Conservation (phyloP, 768 basidiomycete genomes). For the Kwoniella dejecticola region DNA sequence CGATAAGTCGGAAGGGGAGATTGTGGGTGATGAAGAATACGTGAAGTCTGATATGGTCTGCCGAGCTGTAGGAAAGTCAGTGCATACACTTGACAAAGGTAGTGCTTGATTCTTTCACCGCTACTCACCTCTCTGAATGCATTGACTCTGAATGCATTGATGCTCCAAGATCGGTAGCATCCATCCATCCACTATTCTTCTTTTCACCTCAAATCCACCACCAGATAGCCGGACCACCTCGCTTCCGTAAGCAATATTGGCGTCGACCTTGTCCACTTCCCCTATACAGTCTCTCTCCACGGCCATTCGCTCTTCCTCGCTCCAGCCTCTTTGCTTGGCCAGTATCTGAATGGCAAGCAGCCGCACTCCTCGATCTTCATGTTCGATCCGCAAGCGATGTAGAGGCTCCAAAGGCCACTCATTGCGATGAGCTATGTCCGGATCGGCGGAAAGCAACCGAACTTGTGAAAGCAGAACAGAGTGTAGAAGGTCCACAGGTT, state of each 20-base stretch:
- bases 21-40: constrained; percentile 59
- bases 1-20: constrained; percentile 59
- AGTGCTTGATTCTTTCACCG: not conserved
- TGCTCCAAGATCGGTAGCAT: constrained; percentile 72
- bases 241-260: constrained; percentile 45
- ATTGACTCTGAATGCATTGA: constrained; percentile 63
- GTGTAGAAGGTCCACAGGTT: constrained; percentile 64
- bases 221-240: constrained; percentile 18
- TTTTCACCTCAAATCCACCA: constrained; percentile 40
- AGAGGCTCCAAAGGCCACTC: constrained; percentile 64
- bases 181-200: constrained; percentile 70
- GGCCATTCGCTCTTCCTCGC: constrained; percentile 70
- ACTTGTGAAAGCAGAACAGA: constrained; percentile 75
- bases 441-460: constrained; percentile 74
- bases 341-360: constrained; percentile 77
- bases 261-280: constrained; percentile 65
- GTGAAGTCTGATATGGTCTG: constrained; percentile 6
- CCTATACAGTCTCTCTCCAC: constrained; percentile 69
- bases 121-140: constrained; percentile 61
- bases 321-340: constrained; percentile 73
- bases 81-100: too few species aligned
- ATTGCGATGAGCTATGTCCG: constrained; percentile 65
- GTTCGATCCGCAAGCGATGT: constrained; percentile 60
- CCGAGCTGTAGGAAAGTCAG: constrained; percentile 8
- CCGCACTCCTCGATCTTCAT: constrained; percentile 67